Conservation (phyloP, 108 stramenopile genomes). For the Cyclotella sp. region DNA sequence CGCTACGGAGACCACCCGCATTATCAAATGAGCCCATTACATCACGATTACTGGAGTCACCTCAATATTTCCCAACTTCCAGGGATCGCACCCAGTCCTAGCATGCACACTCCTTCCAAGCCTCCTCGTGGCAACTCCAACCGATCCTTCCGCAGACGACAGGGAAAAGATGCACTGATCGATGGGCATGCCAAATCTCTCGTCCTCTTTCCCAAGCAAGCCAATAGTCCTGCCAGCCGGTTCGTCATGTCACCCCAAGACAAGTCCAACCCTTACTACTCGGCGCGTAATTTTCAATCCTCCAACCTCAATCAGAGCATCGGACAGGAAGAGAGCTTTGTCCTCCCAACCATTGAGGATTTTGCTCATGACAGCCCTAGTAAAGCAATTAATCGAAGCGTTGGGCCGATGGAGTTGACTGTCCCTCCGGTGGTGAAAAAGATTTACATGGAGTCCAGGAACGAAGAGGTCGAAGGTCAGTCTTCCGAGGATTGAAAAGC, state of each 20-base stretch:
- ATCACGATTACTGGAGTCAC: constrained; percentile 43
- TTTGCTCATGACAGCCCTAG: constrained; percentile 37
- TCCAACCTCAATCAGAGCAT: constrained; percentile 43
- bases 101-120: constrained; percentile 45
- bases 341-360: constrained; percentile 51
- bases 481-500: constrained; percentile 2
- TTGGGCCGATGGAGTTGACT: constrained; percentile 4
- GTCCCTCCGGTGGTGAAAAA: constrained; percentile 35
- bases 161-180: constrained; percentile 17
- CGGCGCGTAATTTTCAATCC: constrained; percentile 12
- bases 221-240: constrained; percentile 48
- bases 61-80: constrained; percentile 54
- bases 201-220: constrained; percentile 49
- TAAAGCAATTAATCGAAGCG: constrained; percentile 8
- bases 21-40: constrained; percentile 34
- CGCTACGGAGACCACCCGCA: constrained; percentile 27
- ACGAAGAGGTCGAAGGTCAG: constrained; percentile 4
- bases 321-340: constrained; percentile 52
- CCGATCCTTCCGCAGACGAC: constrained; percentile 32
- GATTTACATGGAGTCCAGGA: constrained; percentile 22
- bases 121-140: constrained; percentile 35
- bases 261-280: constrained; percentile 40
- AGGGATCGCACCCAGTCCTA: constrained; percentile 44
- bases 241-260: constrained; percentile 56
- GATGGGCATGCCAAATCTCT: constrained; percentile 51